Conservation (phyloP, 2,329 filamentous ascomycete genomes). For the Didymella pomorum region DNA sequence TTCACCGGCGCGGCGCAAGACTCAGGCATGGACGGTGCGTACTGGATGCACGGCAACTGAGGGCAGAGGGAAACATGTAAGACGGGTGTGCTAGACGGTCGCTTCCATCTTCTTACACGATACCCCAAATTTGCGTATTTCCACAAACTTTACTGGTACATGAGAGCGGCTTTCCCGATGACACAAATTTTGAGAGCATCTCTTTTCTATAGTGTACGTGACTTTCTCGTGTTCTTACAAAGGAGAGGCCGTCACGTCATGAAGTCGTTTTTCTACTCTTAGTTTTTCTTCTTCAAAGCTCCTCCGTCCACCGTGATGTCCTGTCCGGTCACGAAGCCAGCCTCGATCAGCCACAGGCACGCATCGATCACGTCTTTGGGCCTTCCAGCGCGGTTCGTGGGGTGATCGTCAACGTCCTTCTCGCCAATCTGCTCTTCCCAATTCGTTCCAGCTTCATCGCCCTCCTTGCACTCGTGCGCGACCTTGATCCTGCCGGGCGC, state of each 20-base stretch:
- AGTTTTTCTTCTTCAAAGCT: slow-evolving; percentile 47
- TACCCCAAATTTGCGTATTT: slow-evolving; percentile 8
- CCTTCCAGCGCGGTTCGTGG: slow-evolving; percentile 55
- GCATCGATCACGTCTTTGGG: slow-evolving; percentile 58
- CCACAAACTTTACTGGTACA: background rate
- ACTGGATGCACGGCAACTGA: slow-evolving; percentile 50
- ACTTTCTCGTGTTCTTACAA: background rate
- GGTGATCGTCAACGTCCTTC: slow-evolving; percentile 55
- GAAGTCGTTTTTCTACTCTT: background rate
- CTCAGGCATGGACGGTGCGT: slow-evolving; percentile 38
- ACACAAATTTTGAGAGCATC: too few relatives aligned
- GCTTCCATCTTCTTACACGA: slow-evolving; percentile 9
- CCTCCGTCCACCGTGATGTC: slow-evolving; percentile 51
- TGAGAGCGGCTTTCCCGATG: background rate
- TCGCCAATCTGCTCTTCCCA: slow-evolving; percentile 51
- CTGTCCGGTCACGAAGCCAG: slow-evolving; percentile 51
- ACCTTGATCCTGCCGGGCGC: slow-evolving; percentile 58
- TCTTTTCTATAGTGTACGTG: background rate
- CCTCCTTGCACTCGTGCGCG: slow-evolving; percentile 57
- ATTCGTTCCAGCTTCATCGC: slow-evolving; percentile 52
- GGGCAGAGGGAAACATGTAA: background rate
- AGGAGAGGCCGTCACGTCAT: slow-evolving; percentile 2
- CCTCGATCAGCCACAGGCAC: slow-evolving; percentile 52
- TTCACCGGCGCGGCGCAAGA: slow-evolving; percentile 47
- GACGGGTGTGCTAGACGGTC: slow-evolving; percentile 5